Conservation (phyloP, 257 asterid genomes). For the Oldenlandia corymbosa region DNA sequence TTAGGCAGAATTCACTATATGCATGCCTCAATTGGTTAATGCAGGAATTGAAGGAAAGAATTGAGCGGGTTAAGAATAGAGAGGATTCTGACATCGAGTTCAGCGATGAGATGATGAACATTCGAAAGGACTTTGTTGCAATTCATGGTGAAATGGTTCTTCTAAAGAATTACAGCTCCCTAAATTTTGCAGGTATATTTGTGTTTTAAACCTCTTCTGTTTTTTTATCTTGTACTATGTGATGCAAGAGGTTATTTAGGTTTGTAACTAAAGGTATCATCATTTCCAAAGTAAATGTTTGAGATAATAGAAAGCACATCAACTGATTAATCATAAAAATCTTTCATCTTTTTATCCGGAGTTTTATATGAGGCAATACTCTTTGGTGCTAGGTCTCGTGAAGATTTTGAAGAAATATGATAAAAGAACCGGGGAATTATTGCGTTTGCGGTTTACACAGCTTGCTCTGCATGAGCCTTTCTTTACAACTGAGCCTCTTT, state of each 20-base stretch:
- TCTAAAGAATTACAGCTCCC: constrained; percentile 81
- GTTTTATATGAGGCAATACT: neutral
- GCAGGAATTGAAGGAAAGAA: constrained; percentile 72
- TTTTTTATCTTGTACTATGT: neutral
- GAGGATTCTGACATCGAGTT: constrained; percentile 53
- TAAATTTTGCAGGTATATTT: constrained; percentile 83
- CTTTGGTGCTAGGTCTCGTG: constrained; percentile 47
- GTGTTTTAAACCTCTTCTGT: neutral
- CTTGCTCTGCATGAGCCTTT: constrained; percentile 82
- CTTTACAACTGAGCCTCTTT: constrained; percentile 70
- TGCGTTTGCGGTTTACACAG: constrained; percentile 68
- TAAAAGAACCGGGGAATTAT: constrained; percentile 70
- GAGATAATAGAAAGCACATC: neutral
- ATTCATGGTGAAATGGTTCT: constrained; percentile 97
- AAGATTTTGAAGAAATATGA: constrained; percentile 93
- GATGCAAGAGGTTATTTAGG: neutral
- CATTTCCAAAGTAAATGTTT: neutral
- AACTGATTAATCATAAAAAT: neutral
- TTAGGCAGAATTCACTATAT: neutral
- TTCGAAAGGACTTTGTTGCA: constrained; percentile 71
- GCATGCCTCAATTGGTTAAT: neutral
- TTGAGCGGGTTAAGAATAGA: constrained; percentile 52
- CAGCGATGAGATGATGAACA: constrained; percentile 56
- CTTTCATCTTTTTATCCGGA: neutral
- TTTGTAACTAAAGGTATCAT: neutral